These are phyloP conservation scores for Chalciporus sp. DNA, from an alignment of 1,284 basidiomycete genomes.

Conservation along the genomic window DNA sequence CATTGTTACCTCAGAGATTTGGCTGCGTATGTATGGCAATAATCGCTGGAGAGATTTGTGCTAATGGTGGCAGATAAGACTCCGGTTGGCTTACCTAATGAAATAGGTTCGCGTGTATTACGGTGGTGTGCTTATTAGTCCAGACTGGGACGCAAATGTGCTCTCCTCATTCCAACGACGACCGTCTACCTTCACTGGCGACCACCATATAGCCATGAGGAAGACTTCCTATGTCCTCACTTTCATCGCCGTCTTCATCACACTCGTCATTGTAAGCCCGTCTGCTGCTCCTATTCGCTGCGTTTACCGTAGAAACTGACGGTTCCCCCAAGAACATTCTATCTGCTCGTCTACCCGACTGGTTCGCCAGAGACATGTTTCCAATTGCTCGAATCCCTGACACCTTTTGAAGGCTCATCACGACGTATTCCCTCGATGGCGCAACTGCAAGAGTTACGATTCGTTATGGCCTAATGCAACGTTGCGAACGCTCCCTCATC, in stretches of 20 bases:
- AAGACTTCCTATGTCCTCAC: slow-evolving; percentile 66
- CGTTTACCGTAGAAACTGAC: background rate
- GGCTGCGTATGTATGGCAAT: background rate
- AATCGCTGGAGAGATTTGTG: slow-evolving; percentile 23
- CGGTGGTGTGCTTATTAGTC: too few species aligned
- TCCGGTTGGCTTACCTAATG: too few species aligned
- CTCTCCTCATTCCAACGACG: background rate
- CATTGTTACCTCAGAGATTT: background rate
- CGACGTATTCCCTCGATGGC: slow-evolving; percentile 49
- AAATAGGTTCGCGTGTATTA: too few species aligned
- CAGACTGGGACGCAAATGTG: background rate
- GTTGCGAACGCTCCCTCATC: slow-evolving; percentile 57
- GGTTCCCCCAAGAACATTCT: slow-evolving; percentile 52
- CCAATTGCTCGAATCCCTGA: slow-evolving; percentile 17
- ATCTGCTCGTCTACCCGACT: slow-evolving; percentile 60
- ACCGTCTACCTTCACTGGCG: background rate
- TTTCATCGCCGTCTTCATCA: slow-evolving; percentile 52
- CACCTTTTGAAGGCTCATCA: slow-evolving; percentile 55
- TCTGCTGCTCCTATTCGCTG: background rate
- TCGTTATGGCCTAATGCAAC: slow-evolving; percentile 59
- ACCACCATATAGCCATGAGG: slow-evolving; percentile 45
- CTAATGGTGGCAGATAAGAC: slow-evolving; percentile 26
- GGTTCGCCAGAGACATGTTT: slow-evolving; percentile 46
- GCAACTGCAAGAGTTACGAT: slow-evolving; percentile 50
- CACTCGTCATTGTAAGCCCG: slow-evolving; percentile 54